phyloP scores from a whole-genome alignment of 768 basidiomycete genomes.

The Boletus huronensis region DNA sequence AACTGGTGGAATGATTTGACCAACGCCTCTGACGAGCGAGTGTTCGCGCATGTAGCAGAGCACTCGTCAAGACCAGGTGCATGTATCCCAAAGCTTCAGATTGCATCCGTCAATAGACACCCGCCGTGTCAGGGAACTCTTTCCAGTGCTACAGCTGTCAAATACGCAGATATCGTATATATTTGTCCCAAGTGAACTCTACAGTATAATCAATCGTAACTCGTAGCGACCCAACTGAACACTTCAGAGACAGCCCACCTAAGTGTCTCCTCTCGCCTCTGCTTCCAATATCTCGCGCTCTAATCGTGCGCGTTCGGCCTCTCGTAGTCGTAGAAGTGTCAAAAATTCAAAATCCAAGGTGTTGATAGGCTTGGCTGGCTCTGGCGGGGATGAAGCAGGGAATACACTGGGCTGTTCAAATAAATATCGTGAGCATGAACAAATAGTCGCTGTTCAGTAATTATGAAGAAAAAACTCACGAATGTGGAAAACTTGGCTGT shows the following conservation, averaged over 20 bases:
- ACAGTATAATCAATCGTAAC: slow-evolving; percentile 11
- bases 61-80: slow-evolving; percentile 16
- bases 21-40: slow-evolving; percentile 1
- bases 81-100: slow-evolving; percentile 14
- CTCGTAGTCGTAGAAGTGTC: slow-evolving; percentile 75
- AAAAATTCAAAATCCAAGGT: slow-evolving; percentile 75
- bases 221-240: background rate
- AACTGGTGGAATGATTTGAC: slow-evolving; percentile 10
- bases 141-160: slow-evolving; percentile 8
- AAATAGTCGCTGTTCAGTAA: background rate
- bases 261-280: slow-evolving; percentile 42
- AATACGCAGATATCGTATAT: slow-evolving; percentile 3
- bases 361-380: slow-evolving; percentile 27
- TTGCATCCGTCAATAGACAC: slow-evolving; percentile 11
- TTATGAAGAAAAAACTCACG: background rate
- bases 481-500: slow-evolving; percentile 46
- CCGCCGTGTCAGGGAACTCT: slow-evolving; percentile 22
- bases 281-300: slow-evolving; percentile 75
- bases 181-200: slow-evolving; percentile 1
- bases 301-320: slow-evolving; percentile 73
- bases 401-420: slow-evolving; percentile 19
- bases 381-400: slow-evolving; percentile 13
- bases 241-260: background rate
- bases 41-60: background rate
- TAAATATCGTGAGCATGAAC: slow-evolving; percentile 4